Evolutionary conservation across 306 rosid genomes (phyloP).

Genomic region (Calophaca sinica): DNA sequence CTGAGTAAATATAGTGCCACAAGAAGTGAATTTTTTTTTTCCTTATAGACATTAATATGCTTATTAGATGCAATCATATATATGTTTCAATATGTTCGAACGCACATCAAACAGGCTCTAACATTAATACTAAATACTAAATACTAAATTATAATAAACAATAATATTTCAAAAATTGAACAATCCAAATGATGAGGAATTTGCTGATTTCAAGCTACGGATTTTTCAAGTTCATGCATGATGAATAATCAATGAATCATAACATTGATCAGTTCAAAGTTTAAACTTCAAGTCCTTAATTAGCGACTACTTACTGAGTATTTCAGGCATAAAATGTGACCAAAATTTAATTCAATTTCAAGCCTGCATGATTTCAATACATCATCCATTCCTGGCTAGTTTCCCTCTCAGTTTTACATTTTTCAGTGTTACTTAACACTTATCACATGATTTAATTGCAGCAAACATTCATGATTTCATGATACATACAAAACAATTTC

Average conservation of each 20-base stretch:
- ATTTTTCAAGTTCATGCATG: too few relatives aligned
- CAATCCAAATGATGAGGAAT: too few relatives aligned
- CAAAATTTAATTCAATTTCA: constrained; percentile 6
- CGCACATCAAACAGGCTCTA: too few relatives aligned
- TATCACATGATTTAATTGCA: too few relatives aligned
- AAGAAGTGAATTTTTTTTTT: neutral
- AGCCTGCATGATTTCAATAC: neutral
- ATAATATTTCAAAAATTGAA: too few relatives aligned
- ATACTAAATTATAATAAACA: too few relatives aligned
- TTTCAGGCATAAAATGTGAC: constrained; percentile 7
- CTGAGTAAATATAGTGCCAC: neutral
- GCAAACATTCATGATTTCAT: too few relatives aligned
- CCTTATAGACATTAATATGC: neutral
- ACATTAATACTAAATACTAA: too few relatives aligned
- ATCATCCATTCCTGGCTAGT: neutral
- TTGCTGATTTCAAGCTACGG: too few relatives aligned
- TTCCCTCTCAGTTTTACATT: neutral
- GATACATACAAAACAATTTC: neutral
- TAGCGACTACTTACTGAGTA: neutral
- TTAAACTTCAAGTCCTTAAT: constrained; percentile 11
- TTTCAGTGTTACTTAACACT: neutral
- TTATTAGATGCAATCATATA: neutral
- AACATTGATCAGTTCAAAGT: neutral
- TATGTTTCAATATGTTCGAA: neutral
- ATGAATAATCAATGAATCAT: too few relatives aligned